A percentile compares a stretch with the other conserved stretches of the same genome.
Evolutionary conservation across 2,329 filamentous ascomycete species (phyloP).

Genomic region (Neoarthrinium moseri): DNA sequence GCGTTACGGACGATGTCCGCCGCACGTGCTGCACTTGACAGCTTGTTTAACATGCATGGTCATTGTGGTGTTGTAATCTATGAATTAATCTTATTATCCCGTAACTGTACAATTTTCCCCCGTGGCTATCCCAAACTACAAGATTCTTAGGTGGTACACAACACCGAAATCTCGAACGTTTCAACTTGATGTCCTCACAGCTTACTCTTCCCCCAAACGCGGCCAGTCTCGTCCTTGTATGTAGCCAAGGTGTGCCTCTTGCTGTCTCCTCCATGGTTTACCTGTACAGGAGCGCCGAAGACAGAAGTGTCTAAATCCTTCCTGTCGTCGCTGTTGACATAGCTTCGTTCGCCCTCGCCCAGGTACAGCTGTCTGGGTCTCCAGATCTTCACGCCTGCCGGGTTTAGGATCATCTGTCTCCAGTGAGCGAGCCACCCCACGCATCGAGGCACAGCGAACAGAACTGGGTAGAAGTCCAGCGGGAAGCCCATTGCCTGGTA

Average conservation of each 20-base stretch:
- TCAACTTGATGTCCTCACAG: constrained; percentile 14
- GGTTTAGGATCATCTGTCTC: constrained; percentile 48
- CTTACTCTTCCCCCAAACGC: constrained; percentile 25
- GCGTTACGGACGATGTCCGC: too few relatives aligned
- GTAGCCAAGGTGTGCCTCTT: constrained; percentile 39
- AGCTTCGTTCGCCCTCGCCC: constrained; percentile 42
- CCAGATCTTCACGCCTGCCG: constrained; percentile 49
- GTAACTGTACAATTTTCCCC: too few relatives aligned
- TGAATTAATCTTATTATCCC: too few relatives aligned
- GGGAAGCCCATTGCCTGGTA: constrained; percentile 54
- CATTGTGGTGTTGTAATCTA: too few relatives aligned
- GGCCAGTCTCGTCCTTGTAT: constrained; percentile 35
- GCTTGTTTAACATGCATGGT: too few relatives aligned
- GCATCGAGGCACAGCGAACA: constrained; percentile 49
- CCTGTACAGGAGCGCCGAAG: constrained; percentile 34
- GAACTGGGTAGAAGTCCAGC: constrained; percentile 50
- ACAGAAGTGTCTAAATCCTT: constrained; percentile 27
- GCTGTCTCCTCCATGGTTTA: constrained; percentile 40
- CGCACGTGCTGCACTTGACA: too few relatives aligned
- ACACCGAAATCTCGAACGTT: too few relatives aligned
- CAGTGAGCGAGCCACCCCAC: constrained; percentile 52
- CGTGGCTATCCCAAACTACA: too few relatives aligned
- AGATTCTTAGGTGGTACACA: too few relatives aligned
- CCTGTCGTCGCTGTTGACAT: constrained; percentile 36
- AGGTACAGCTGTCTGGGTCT: constrained; percentile 47